Conservation (phyloP, 768 basidiomycete genomes). For the Pisolithus sp. region DNA sequence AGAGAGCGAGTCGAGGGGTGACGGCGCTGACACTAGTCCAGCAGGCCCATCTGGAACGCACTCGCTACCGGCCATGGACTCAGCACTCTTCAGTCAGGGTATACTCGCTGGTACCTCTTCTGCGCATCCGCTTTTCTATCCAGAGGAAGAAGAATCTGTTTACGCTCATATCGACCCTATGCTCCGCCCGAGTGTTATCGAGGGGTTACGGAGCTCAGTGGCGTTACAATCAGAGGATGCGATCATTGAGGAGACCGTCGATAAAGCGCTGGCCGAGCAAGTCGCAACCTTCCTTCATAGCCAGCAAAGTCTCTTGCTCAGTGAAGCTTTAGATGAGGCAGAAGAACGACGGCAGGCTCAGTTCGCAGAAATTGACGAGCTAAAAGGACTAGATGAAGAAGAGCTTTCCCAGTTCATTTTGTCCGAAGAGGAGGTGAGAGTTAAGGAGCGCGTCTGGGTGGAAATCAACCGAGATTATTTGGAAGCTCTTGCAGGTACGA, state of each 20-base stretch:
- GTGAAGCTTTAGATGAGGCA: slow-evolving; percentile 59
- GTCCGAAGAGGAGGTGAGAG: slow-evolving; percentile 70
- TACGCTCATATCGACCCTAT: slow-evolving; percentile 53
- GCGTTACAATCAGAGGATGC: slow-evolving; percentile 20
- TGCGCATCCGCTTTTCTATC: slow-evolving; percentile 35
- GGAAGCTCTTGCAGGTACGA: slow-evolving; percentile 68
- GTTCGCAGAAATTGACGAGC: slow-evolving; percentile 46
- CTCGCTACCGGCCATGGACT: slow-evolving; percentile 40
- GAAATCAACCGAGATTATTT: slow-evolving; percentile 90
- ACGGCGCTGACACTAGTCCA: slow-evolving; percentile 13
- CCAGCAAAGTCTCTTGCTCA: slow-evolving; percentile 51
- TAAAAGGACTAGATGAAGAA: slow-evolving; percentile 81
- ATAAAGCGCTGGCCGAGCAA: slow-evolving; percentile 60
- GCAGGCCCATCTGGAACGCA: slow-evolving; percentile 13
- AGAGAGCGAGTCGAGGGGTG: slow-evolving; percentile 32
- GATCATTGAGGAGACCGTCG: slow-evolving; percentile 53
- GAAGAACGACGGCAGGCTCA: slow-evolving; percentile 56
- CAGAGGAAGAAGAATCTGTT: slow-evolving; percentile 34
- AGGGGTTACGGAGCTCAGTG: slow-evolving; percentile 5
- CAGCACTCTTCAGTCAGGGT: slow-evolving; percentile 54
- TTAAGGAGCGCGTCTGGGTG: slow-evolving; percentile 92
- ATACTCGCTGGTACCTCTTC: slow-evolving; percentile 54
- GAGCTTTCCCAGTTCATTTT: slow-evolving; percentile 80
- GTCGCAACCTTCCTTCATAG: slow-evolving; percentile 61
- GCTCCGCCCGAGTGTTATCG: slow-evolving; percentile 30